Evolutionary conservation across 2,329 filamentous ascomycete species (phyloP).

Genomic region (Rhexocercosporidium sp.): DNA sequence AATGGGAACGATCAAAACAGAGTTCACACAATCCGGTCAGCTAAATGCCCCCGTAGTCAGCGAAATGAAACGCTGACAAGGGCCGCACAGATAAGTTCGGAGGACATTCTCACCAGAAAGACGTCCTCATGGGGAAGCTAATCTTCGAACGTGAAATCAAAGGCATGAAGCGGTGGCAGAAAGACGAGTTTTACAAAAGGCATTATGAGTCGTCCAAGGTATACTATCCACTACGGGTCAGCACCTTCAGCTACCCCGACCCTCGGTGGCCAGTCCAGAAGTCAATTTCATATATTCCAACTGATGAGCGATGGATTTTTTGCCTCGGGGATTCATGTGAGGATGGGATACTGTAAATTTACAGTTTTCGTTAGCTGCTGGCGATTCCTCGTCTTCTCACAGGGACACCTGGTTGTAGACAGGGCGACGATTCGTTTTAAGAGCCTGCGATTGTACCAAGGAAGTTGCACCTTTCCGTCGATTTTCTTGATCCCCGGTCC

Average conservation of each 20-base stretch:
- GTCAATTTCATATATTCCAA: not conserved
- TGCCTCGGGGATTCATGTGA: no score
- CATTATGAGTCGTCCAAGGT: not conserved
- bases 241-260: not conserved
- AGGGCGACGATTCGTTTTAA: no score
- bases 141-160: not conserved
- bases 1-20: not conserved
- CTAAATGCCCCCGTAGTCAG: no score
- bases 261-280: not conserved
- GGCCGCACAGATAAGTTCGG: not conserved
- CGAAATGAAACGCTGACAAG: no score
- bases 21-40: not conserved
- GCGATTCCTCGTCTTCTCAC: no score
- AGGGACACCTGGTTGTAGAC: no score
- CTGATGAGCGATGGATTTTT: no score
- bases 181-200: not conserved
- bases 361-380: no score
- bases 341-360: no score
- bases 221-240: not conserved
- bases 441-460: no score
- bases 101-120: not conserved
- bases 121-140: not conserved
- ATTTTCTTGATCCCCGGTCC: no score
- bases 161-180: not conserved
- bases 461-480: no score